These are phyloP conservation scores for Trichocladium uniseriatum DNA, from an alignment of 495 filamentous ascomycete genomes.

Conservation along the genomic window DNA sequence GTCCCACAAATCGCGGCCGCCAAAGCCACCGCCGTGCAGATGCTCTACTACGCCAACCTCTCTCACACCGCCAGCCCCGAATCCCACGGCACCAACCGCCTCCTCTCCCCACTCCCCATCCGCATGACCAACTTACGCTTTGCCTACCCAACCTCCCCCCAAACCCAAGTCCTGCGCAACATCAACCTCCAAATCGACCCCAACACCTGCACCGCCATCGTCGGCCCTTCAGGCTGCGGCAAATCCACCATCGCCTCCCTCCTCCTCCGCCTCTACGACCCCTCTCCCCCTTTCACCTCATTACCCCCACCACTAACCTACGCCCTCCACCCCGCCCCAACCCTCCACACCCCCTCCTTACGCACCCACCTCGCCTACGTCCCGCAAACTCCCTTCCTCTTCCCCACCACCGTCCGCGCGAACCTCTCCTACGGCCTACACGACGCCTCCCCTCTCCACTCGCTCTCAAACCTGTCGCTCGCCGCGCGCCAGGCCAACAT, in stretches of 20 bases:
- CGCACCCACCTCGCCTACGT: conserved; percentile 65
- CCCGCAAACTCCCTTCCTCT: conserved; percentile 68
- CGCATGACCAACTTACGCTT: conserved; percentile 52
- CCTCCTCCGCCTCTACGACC: conserved; percentile 43
- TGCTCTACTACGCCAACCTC: conserved; percentile 60
- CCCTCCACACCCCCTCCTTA: conserved; percentile 52
- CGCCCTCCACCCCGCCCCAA: conserved; percentile 42
- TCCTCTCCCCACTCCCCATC: conserved; percentile 51
- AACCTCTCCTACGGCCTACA: conserved; percentile 78
- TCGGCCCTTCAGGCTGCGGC: conserved; percentile 75
- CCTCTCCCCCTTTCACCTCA: background rate
- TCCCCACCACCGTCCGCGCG: conserved; percentile 57
- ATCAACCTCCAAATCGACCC: conserved; percentile 51
- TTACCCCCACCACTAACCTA: conserved; percentile 44
- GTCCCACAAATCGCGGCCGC: conserved; percentile 74
- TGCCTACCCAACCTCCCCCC: conserved; percentile 54
- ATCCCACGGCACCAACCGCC: conserved; percentile 34
- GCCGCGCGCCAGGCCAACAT: conserved; percentile 66
- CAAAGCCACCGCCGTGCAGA: conserved; percentile 58
- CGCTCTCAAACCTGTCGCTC: conserved; percentile 33
- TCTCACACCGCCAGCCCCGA: conserved; percentile 54
- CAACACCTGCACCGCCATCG: conserved; percentile 61
- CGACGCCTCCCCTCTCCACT: conserved; percentile 31
- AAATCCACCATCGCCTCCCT: conserved; percentile 81
- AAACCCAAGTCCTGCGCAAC: conserved; percentile 45